Percentiles rank a stretch among this genome's conserved stretches.
Evolutionary conservation across 2,329 filamentous ascomycete genomes (phyloP).

Genomic region (Taxawa tesnikishii): DNA sequence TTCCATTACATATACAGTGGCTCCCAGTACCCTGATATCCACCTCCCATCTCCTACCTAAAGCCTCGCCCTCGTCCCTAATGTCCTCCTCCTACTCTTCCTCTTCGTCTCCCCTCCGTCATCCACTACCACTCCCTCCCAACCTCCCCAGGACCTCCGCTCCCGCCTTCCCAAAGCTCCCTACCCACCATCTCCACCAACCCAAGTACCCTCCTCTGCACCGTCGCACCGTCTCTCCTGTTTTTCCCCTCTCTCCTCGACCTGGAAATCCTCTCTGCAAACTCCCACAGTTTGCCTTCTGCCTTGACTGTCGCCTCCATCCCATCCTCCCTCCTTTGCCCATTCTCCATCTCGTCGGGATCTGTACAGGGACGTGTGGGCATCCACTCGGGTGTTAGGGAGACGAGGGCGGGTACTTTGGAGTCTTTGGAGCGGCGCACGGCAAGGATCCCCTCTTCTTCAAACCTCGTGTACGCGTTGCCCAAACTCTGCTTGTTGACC

Average conservation of each 20-base stretch:
- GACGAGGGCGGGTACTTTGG: slow-evolving; percentile 49
- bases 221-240: slow-evolving; percentile 81
- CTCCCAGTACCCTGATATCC: no score
- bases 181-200: slow-evolving; percentile 63
- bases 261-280: slow-evolving; percentile 82
- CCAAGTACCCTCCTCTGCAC: slow-evolving; percentile 70
- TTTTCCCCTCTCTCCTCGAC: slow-evolving; percentile 83
- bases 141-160: slow-evolving; percentile 9
- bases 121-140: slow-evolving; percentile 4
- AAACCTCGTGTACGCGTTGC: slow-evolving; percentile 81
- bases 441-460: slow-evolving; percentile 77
- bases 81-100: slow-evolving; percentile 19
- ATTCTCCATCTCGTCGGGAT: no score
- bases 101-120: slow-evolving; percentile 14
- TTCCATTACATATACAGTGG: no score
- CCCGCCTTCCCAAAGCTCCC: slow-evolving; percentile 47
- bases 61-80: slow-evolving; percentile 19
- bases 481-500: slow-evolving; percentile 94
- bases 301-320: slow-evolving; percentile 47
- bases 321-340: no score
- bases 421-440: slow-evolving; percentile 53
- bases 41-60: slow-evolving; percentile 11
- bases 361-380: slow-evolving; percentile 57
- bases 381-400: slow-evolving; percentile 45
- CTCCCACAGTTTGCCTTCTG: slow-evolving; percentile 73